Conservation (phyloP, 2,329 filamentous ascomycete species). For the Pyrenochaeta sp. region DNA sequence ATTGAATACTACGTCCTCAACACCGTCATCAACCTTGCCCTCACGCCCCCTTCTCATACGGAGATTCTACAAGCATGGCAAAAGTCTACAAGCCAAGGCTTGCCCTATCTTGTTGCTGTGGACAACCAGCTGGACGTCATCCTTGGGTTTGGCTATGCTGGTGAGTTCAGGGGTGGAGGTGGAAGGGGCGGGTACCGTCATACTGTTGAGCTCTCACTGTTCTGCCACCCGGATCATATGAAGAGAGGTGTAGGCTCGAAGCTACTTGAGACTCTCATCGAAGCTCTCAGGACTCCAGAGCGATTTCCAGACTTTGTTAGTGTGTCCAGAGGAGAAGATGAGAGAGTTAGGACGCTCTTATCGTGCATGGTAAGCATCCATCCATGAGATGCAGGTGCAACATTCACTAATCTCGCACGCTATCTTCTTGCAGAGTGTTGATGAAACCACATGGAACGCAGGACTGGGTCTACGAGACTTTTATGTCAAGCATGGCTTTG, state of each 20-base stretch:
- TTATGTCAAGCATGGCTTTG: slow-evolving; percentile 52
- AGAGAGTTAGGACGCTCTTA: slow-evolving; percentile 26
- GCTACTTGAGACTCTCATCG: slow-evolving; percentile 42
- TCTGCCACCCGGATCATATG: slow-evolving; percentile 48
- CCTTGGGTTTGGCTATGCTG: slow-evolving; percentile 48
- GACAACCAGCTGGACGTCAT: slow-evolving; percentile 28
- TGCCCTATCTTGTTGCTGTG: slow-evolving; percentile 52
- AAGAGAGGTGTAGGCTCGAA: slow-evolving; percentile 43
- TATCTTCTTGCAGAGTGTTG: slow-evolving; percentile 29
- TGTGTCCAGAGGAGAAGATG: slow-evolving; percentile 17
- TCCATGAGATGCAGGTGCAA: too few relatives aligned
- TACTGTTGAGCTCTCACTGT: slow-evolving; percentile 53
- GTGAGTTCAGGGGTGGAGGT: slow-evolving; percentile 42
- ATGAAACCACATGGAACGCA: slow-evolving; percentile 40
- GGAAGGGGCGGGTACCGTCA: slow-evolving; percentile 49
- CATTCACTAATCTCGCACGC: slow-evolving; percentile 32
- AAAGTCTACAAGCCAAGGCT: slow-evolving; percentile 29
- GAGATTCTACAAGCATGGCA: slow-evolving; percentile 40
- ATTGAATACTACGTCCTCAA: slow-evolving; percentile 50
- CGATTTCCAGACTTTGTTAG: slow-evolving; percentile 18
- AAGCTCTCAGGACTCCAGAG: slow-evolving; percentile 28
- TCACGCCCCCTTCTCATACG: slow-evolving; percentile 35
- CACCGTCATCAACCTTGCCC: slow-evolving; percentile 48
- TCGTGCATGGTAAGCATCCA: not conserved
- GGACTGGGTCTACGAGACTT: slow-evolving; percentile 48